phyloP scores from a whole-genome alignment of 2,329 filamentous ascomycete species.

The Zalaria sp. region DNA sequence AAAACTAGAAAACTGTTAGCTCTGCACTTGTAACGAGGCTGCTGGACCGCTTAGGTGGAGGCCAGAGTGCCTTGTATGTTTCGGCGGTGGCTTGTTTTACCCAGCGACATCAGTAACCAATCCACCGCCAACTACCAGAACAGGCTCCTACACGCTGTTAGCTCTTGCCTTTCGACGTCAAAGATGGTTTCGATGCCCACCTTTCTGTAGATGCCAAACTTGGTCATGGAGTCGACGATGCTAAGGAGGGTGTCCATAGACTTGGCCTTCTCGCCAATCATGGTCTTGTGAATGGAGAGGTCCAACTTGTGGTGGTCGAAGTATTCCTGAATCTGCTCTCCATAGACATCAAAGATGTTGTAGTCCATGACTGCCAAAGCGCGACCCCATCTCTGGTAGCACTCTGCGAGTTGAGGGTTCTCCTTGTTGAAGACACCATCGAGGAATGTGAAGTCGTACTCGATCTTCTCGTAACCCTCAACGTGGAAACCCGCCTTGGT shows the following conservation, averaged over 20 bases:
- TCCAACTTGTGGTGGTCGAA: slow-evolving; percentile 50
- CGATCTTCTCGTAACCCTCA: slow-evolving; percentile 61
- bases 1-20: slow-evolving; percentile 33
- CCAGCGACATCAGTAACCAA: slow-evolving; percentile 62
- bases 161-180: slow-evolving; percentile 1
- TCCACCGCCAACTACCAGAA: slow-evolving; percentile 53
- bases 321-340: slow-evolving; percentile 50
- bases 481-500: slow-evolving; percentile 55
- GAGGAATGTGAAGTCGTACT: slow-evolving; percentile 61
- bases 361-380: slow-evolving; percentile 56
- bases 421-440: slow-evolving; percentile 50
- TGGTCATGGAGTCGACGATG: slow-evolving; percentile 61
- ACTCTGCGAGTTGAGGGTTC: slow-evolving; percentile 48
- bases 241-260: slow-evolving; percentile 54
- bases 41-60: slow-evolving; percentile 17
- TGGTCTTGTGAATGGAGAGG: slow-evolving; percentile 55
- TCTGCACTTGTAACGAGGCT: slow-evolving; percentile 6
- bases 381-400: slow-evolving; percentile 51
- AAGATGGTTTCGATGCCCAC: slow-evolving; percentile 12
- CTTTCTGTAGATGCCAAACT: slow-evolving; percentile 57
- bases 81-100: slow-evolving; percentile 35
- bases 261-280: slow-evolving; percentile 64
- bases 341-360: slow-evolving; percentile 58
- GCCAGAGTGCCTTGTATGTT: slow-evolving; percentile 36
- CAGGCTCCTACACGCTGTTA: slow-evolving; percentile 37